Evolutionary conservation across 2,329 filamentous ascomycete species (phyloP), one percentile per base, ranked within the genome.

Genomic region (Aspergillus calidoustus): DNA sequence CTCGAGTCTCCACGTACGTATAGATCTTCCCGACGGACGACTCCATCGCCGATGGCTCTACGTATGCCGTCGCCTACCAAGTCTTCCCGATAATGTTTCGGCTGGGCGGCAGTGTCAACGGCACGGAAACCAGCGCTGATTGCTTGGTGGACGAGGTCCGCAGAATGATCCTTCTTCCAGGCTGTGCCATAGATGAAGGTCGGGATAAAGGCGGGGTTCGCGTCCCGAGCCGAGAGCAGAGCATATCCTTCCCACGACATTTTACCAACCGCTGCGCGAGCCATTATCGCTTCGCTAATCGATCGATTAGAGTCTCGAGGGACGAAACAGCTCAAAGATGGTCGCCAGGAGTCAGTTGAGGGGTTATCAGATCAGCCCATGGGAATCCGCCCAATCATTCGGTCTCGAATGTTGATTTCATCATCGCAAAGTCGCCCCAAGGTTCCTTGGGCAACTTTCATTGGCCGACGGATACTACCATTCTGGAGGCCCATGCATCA

Each of bases 81-180:
- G 57, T 84, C 79, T 75, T 96, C 92, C 66, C 88, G 84, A 74
- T 95, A 95, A 77, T 94, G 91, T 63, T 86, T 86, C 2, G 91
- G 91, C 75, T 93, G 90, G 17, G 89, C 90, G 9, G 91, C 91
- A 0, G 91, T 94, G 72, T 95, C 91, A 62, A 95, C 79, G 51
- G 82, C 90, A 34, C 87, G 83, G 69, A 94, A 95, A 5, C 91
- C 91, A 49, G 85, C 79, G 49, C 81, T 81, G 38, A 95, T 72
- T 2, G 92, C 91, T 64, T 83, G 76, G 68, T 89, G 86, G 23
- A 95, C 91, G 3, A 94, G 81, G 58, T 85, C 80, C 22, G 84
- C 82, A 0, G 90, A 92, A 19, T 78, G 78, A 1, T 89, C 86
- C 70, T 89, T 89, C 76, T 95, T 95, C 91, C 91, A 94, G n/a